Conservation (phyloP, 129 eudicot genomes). For the Arctium minus region DNA sequence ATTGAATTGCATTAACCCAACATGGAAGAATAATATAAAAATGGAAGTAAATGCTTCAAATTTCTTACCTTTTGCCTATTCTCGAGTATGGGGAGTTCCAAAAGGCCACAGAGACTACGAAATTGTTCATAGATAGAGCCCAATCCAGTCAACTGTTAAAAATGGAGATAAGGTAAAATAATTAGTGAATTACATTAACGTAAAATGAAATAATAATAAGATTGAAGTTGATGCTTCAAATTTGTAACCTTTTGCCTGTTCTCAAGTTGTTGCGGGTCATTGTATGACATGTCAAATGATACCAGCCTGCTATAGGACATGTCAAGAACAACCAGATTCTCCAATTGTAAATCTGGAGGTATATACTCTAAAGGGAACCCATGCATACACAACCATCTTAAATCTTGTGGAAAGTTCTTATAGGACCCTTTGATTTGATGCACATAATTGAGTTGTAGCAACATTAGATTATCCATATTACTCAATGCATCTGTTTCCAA, state of each 20-base stretch:
- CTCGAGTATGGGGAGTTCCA: not conserved
- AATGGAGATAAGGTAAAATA: not conserved
- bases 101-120: not conserved
- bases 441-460: slow-evolving; percentile 19
- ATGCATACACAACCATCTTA: slow-evolving; percentile 29
- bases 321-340: slow-evolving; percentile 25
- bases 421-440: not conserved
- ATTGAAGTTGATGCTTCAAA: not conserved
- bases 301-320: slow-evolving; percentile 17
- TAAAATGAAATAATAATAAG: not conserved
- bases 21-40: not conserved
- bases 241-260: slow-evolving; percentile 12
- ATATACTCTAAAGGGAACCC: slow-evolving; percentile 17
- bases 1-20: not conserved
- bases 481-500: not conserved
- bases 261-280: not conserved
- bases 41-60: not conserved
- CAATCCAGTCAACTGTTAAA: not conserved
- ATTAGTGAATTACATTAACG: not conserved
- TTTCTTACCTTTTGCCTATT: not conserved
- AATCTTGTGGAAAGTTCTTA: not conserved
- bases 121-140: not conserved
- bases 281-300: slow-evolving; percentile 2
- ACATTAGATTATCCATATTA: slow-evolving; percentile 20
- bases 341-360: slow-evolving; percentile 16